phyloP scores from a whole-genome alignment of 1,284 basidiomycete species.

The Athelia psychrophila region DNA sequence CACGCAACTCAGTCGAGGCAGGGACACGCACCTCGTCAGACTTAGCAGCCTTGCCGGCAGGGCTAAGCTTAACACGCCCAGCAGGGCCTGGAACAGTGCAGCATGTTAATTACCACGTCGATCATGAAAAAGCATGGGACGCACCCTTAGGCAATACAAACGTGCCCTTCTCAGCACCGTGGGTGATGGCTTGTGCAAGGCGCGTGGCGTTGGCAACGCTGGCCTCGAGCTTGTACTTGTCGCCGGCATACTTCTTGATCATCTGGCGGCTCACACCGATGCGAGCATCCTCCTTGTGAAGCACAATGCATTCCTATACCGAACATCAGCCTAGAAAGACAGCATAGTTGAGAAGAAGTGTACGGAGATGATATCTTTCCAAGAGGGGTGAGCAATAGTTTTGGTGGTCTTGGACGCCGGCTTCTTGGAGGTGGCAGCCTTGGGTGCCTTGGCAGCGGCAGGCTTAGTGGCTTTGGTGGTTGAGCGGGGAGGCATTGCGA shows the following conservation, averaged over 20 bases:
- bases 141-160: conserved; percentile 88
- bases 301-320: conserved; percentile 64
- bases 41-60: conserved; percentile 49
- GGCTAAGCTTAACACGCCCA: conserved; percentile 84
- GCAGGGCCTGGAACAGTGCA: conserved; percentile 48
- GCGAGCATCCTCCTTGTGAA: conserved; percentile 63
- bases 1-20: too few species aligned
- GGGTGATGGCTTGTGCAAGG: conserved; percentile 78
- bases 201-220: conserved; percentile 77
- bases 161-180: conserved; percentile 76
- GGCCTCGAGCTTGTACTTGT: conserved; percentile 76
- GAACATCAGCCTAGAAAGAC: conserved; percentile 8
- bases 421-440: conserved; percentile 33
- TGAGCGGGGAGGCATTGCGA: too few species aligned
- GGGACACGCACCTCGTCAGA: conserved; percentile 67
- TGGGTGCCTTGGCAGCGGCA: conserved; percentile 7
- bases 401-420: conserved; percentile 27
- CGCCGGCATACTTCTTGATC: conserved; percentile 86
- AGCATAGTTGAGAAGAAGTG: conserved; percentile 12
- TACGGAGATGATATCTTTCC: conserved; percentile 64
- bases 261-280: conserved; percentile 72
- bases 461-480: neutral
- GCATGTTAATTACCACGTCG: conserved; percentile 5
- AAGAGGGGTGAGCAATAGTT: conserved; percentile 44
- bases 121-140: conserved; percentile 10